A percentile compares a stretch with the other conserved stretches of the same genome.
phyloP scores from a whole-genome alignment of 2,329 filamentous ascomycete species.

The Fusarium neocosmosporiellum region DNA sequence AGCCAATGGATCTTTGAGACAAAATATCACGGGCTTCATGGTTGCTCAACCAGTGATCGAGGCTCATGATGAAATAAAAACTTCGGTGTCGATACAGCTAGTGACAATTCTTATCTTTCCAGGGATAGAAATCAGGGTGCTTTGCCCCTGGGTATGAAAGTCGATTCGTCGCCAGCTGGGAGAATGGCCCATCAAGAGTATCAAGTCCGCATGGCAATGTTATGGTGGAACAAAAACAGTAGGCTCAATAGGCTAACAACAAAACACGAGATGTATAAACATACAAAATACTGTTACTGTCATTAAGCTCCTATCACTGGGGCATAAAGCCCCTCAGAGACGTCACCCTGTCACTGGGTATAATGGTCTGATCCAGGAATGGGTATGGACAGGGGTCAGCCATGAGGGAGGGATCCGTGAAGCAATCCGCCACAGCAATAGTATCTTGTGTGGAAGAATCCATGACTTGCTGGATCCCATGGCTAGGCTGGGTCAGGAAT shows the following conservation, averaged over 20 bases:
- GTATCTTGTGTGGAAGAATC: background rate
- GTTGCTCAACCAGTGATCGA: background rate
- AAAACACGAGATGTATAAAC: background rate
- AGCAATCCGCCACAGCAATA: background rate
- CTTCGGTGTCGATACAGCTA: background rate
- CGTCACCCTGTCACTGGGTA: background rate
- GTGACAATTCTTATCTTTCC: background rate
- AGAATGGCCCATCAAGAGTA: background rate
- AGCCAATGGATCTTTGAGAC: background rate
- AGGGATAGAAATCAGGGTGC: accelerated
- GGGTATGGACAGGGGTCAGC: background rate
- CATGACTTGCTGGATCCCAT: background rate
- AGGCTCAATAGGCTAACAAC: background rate
- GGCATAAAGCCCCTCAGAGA: background rate
- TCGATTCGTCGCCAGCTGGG: background rate
- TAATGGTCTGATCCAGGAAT: background rate
- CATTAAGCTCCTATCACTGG: background rate
- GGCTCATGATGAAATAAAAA: background rate
- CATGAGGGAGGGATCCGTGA: background rate
- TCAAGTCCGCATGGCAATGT: background rate
- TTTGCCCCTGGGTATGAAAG: background rate
- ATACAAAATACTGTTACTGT: background rate
- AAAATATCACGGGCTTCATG: background rate
- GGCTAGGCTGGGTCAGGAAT: background rate
- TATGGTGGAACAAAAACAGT: background rate